Percentiles rank a stretch among this genome's conserved stretches.
phyloP scores from a whole-genome alignment of 2,329 filamentous ascomycete genomes.

The Colletotrichum truncatum region DNA sequence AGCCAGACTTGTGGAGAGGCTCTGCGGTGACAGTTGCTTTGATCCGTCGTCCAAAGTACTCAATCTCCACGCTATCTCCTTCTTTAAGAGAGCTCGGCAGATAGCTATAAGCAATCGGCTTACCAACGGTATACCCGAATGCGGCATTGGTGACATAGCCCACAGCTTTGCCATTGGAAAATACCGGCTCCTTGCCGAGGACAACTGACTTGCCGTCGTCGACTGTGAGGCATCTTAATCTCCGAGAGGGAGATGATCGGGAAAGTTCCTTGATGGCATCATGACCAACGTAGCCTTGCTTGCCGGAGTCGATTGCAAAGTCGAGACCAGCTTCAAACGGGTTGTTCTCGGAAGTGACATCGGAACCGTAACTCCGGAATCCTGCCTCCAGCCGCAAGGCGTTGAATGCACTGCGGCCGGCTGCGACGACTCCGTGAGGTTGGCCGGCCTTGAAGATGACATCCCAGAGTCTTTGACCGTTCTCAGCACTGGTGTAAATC shows the following conservation, averaged over 20 bases:
- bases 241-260: slow-evolving; percentile 39
- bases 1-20: slow-evolving; percentile 49
- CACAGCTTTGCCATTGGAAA: slow-evolving; percentile 50
- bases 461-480: slow-evolving; percentile 68
- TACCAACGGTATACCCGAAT: slow-evolving; percentile 67
- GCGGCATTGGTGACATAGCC: slow-evolving; percentile 70
- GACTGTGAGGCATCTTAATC: slow-evolving; percentile 60
- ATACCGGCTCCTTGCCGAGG: slow-evolving; percentile 71
- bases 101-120: slow-evolving; percentile 68
- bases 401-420: slow-evolving; percentile 66
- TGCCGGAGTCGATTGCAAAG: slow-evolving; percentile 56
- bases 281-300: slow-evolving; percentile 61
- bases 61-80: slow-evolving; percentile 64
- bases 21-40: slow-evolving; percentile 62
- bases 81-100: slow-evolving; percentile 56
- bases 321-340: slow-evolving; percentile 67
- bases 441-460: slow-evolving; percentile 63
- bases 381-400: slow-evolving; percentile 68
- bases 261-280: slow-evolving; percentile 54
- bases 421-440: slow-evolving; percentile 64
- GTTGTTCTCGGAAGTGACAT: slow-evolving; percentile 69
- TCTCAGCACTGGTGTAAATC: slow-evolving; percentile 67
- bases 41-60: slow-evolving; percentile 67
- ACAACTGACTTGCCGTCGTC: slow-evolving; percentile 66
- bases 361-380: slow-evolving; percentile 63